These are phyloP conservation scores for Puccinia horiana DNA, from an alignment of 1,284 basidiomycete species.

Conservation along the genomic window DNA sequence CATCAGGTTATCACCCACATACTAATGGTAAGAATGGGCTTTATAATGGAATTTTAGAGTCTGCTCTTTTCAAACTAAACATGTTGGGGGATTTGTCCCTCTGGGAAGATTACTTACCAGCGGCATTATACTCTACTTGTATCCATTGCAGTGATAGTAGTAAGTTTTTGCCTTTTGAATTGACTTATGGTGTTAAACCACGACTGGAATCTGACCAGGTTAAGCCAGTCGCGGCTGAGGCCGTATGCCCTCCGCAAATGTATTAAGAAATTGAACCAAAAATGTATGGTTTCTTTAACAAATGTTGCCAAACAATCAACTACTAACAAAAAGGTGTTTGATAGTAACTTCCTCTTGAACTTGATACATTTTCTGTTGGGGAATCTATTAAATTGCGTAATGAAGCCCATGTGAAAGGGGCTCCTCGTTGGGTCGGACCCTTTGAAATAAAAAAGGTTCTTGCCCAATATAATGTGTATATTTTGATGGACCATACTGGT, in stretches of 20 bases:
- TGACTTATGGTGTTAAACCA: too few species aligned
- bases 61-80: background rate
- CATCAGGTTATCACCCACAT: constrained; percentile 19
- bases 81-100: background rate
- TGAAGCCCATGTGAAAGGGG: background rate
- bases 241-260: too few species aligned
- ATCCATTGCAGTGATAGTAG: background rate
- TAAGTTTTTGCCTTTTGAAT: constrained; percentile 1
- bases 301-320: too few species aligned
- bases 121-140: constrained; percentile 46
- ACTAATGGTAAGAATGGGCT: constrained; percentile 13
- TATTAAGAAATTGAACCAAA: too few species aligned
- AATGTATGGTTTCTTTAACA: too few species aligned
- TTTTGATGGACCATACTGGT: background rate
- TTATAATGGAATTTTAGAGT: constrained; percentile 12
- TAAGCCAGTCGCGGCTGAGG: too few species aligned
- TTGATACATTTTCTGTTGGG: background rate
- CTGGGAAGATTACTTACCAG: constrained; percentile 4
- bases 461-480: background rate
- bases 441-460: background rate
- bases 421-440: constrained; percentile 2
- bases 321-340: too few species aligned
- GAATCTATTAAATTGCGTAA: background rate
- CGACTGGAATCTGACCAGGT: too few species aligned
- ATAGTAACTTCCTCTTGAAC: too few species aligned